These are phyloP conservation scores for Sporothrix phasma DNA, from an alignment of 2,329 filamentous ascomycete species.

Conservation along the genomic window DNA sequence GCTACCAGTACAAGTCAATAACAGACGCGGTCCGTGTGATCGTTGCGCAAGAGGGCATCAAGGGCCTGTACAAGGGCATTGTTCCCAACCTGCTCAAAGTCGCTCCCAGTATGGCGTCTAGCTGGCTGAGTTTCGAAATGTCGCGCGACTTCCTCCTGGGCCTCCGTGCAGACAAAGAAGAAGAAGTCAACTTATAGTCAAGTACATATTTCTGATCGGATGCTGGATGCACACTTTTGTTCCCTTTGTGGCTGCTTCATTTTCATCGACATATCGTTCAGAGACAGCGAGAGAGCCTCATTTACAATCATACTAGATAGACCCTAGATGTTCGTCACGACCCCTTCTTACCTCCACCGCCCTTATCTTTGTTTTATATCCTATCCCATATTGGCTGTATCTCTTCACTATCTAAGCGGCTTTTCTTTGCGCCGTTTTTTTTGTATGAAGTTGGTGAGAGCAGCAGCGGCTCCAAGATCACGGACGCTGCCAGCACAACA, in stretches of 20 bases:
- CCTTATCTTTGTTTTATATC: background rate
- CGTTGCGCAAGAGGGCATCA: constrained; percentile 68
- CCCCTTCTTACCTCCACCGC: background rate
- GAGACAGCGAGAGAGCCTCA: constrained; percentile 2
- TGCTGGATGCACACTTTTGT: background rate
- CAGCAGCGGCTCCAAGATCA: background rate
- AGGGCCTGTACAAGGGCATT: constrained; percentile 90
- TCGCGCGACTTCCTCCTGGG: constrained; percentile 75
- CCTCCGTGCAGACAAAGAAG: constrained; percentile 37
- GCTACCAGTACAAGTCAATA: constrained; percentile 86
- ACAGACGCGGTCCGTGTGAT: constrained; percentile 76
- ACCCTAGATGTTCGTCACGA: background rate
- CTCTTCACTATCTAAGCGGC: background rate
- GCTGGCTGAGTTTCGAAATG: constrained; percentile 94
- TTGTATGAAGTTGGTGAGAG: background rate
- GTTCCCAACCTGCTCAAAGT: constrained; percentile 93
- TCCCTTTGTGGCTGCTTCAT: background rate
- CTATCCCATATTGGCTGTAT: too few species aligned
- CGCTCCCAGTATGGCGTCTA: constrained; percentile 95
- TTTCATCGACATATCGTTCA: background rate
- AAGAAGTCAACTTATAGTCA: constrained; percentile 19
- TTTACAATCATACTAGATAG: background rate
- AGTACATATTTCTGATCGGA: background rate
- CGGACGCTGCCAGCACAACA: background rate
- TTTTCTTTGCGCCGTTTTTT: background rate